Conservation (phyloP, 169 alveolate species). For the Plasmodium berghei region DNA sequence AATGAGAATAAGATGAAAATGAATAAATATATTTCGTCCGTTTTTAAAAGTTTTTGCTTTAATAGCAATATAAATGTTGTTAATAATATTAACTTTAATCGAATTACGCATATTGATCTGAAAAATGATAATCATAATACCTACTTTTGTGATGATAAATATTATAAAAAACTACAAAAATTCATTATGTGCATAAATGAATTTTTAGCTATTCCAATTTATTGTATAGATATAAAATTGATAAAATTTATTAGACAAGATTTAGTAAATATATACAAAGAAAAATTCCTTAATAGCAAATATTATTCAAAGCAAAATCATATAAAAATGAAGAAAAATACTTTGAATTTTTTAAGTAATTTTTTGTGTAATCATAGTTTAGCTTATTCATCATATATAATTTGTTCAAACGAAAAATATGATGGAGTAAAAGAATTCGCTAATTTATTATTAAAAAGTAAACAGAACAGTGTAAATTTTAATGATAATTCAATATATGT, state of each 20-base stretch:
- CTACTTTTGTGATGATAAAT: not conserved
- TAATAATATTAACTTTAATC: constrained; percentile 11
- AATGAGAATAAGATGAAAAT: constrained; percentile 21
- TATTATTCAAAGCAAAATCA: constrained; percentile 42
- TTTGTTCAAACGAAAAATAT: constrained; percentile 54
- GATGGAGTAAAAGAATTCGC: constrained; percentile 66
- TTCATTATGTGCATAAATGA: constrained; percentile 38
- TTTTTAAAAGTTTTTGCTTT: not conserved
- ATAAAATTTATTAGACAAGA: constrained; percentile 36
- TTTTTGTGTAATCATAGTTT: constrained; percentile 30
- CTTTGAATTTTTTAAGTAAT: constrained; percentile 40
- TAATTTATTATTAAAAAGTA: constrained; percentile 35
- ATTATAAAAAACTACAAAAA: not conserved
- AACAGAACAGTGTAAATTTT: constrained; percentile 34
- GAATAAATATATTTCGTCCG: constrained; percentile 22
- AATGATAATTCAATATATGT: constrained; percentile 19
- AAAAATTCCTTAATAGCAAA: constrained; percentile 24
- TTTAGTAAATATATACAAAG: constrained; percentile 21
- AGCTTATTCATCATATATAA: constrained; percentile 39
- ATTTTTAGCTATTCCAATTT: constrained; percentile 55
- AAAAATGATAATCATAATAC: too few species aligned
- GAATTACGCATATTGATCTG: not conserved
- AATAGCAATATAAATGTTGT: not conserved
- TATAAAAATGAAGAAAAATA: constrained; percentile 69
- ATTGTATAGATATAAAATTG: constrained; percentile 19